phyloP scores from a whole-genome alignment of 345 rosid species.

The Eucalyptus camaldulensis region DNA sequence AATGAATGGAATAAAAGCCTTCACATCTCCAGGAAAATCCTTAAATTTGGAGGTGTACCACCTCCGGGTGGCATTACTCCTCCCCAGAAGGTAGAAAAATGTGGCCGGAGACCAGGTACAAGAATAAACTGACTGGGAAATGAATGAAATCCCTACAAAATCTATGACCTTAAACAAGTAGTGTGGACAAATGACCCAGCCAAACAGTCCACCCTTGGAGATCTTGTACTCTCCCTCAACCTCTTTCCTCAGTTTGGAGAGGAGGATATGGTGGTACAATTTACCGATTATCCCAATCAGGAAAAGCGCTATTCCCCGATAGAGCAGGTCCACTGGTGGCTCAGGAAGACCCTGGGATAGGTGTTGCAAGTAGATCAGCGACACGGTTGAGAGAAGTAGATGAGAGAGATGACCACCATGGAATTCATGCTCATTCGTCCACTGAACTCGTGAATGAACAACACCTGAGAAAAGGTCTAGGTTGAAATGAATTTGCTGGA shows the following conservation, averaged over 20 bases:
- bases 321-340: constrained; percentile 11
- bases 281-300: constrained; percentile 53
- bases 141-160: constrained; percentile 38
- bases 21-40: constrained; percentile 35
- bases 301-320: constrained; percentile 29
- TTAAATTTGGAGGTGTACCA: constrained; percentile 72
- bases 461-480: not conserved
- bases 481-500: not conserved
- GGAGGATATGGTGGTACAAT: constrained; percentile 62
- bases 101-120: constrained; percentile 16
- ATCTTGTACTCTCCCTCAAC: constrained; percentile 44
- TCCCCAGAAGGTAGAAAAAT: constrained; percentile 29
- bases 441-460: constrained; percentile 6
- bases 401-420: not conserved
- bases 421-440: not conserved
- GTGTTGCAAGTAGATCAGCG: not conserved
- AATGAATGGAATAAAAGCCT: constrained; percentile 44
- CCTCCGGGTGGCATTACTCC: constrained; percentile 50
- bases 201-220: constrained; percentile 52
- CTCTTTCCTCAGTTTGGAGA: constrained; percentile 37
- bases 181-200: constrained; percentile 53
- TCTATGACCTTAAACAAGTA: constrained; percentile 56
- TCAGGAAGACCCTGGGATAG: not conserved
- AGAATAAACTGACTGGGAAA: constrained; percentile 44
- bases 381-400: not conserved